These are phyloP conservation scores for Suillus tomentosus DNA, from an alignment of 768 basidiomycete genomes.

Conservation along the genomic window DNA sequence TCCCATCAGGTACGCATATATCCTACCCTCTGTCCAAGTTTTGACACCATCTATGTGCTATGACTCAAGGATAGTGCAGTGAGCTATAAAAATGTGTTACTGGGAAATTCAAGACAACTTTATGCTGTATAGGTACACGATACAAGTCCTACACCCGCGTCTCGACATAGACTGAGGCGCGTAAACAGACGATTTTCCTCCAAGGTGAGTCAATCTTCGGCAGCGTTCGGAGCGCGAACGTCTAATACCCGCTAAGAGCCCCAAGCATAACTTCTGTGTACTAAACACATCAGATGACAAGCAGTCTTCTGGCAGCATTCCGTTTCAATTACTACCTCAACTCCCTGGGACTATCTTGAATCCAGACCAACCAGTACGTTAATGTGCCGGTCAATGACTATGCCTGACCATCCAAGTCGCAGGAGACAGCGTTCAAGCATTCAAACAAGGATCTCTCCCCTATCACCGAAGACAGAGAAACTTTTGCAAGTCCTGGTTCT, in stretches of 20 bases:
- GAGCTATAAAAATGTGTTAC: background rate
- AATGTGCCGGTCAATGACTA: constrained; percentile 11
- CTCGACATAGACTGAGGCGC: background rate
- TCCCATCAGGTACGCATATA: background rate
- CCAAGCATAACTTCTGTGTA: no score
- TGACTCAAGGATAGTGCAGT: background rate
- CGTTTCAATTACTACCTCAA: constrained; percentile 4
- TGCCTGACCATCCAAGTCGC: background rate
- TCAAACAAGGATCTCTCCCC: constrained; percentile 10
- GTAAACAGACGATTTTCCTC: background rate
- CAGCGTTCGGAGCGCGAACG: background rate
- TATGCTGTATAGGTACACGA: background rate
- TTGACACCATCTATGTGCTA: background rate
- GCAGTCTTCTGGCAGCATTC: background rate
- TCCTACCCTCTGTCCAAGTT: background rate
- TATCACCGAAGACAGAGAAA: constrained; percentile 4
- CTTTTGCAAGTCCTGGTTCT: constrained; percentile 14
- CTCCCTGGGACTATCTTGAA: background rate
- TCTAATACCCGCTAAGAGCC: background rate
- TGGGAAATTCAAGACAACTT: background rate
- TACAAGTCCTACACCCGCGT: background rate
- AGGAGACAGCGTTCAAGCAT: constrained; percentile 8
- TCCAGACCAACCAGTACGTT: constrained; percentile 9
- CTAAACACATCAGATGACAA: no score
- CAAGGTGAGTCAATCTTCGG: background rate